Base-by-base conservation (phyloP, 2,329 filamentous ascomycete species). In the Aurifilum marmelostoma region DNA sequence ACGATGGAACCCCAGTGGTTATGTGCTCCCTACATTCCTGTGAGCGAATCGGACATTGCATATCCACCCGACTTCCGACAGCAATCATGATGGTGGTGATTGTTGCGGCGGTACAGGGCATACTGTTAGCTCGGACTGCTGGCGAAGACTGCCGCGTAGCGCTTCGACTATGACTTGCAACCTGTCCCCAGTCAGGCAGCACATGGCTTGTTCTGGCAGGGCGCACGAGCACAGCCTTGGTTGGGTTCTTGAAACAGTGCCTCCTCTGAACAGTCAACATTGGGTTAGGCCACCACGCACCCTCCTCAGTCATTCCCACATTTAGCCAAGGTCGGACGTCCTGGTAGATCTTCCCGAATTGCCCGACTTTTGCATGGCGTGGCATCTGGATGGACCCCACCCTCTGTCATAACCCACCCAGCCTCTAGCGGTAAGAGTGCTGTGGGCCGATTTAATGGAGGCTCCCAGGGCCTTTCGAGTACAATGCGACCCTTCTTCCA, bases 341-440 rank as follows among this genome's bases (percentile, higher is more conserved):
- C 32, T 7, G 9, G 16, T 4, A 18, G 6, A 21, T 47, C 21
- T 34, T 37, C 21, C 41, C 37, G 64, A 63, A 39, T 68, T 62
- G 58, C 68, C 54, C 67, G 68, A 65, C 67, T 41, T 47, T 59
- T 62, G 34, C 62, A 47, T 70, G 66, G 66, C 47, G 47, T 68
- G 68, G 62, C 65, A 50, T 54, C 54, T 63, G 41, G 39, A 16
- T 63, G 34, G 50, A 16, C 47, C 18, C 56, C 56, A 65, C 56
- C 32, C 24, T 52, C 50, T 47, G 43, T 59, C 59, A 50, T 24
- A 29, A 56, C 52, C 24, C 50, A 54, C 50, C 50, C 67, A 29
- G 50, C 62, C 37, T 50, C 43, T 63, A 43, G 62, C 56, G 68
- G 66, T 62, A 68, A 29, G 32, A 16, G 29, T 56, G 29, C 62